These are phyloP conservation scores for Cystoisospora suis DNA, from an alignment of 169 alveolate genomes.

Conservation along the genomic window DNA sequence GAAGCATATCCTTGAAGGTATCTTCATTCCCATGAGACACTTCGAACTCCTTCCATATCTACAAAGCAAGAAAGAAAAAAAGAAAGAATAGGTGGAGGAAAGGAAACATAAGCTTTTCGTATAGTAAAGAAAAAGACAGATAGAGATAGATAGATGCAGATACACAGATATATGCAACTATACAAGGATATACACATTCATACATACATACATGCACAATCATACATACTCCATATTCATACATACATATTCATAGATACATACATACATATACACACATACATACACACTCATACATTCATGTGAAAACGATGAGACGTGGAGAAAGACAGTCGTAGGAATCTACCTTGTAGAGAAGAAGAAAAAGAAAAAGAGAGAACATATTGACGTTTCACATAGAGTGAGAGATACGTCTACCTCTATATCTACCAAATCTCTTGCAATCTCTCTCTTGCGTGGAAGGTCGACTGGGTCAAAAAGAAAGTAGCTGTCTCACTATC, in stretches of 20 bases:
- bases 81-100: neutral
- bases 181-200: neutral
- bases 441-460: no score
- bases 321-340: neutral
- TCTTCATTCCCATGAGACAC: conserved; percentile 92
- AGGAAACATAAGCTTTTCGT: neutral
- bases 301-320: neutral
- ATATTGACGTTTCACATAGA: no score
- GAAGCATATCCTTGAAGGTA: conserved; percentile 88
- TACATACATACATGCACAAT: neutral
- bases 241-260: neutral
- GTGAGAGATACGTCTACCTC: no score
- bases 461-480: no score
- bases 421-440: no score
- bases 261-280: neutral
- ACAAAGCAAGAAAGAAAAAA: neutral
- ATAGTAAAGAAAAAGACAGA: neutral
- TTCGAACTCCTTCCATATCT: conserved; percentile 92
- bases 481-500: no score
- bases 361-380: no score
- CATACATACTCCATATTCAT: no score
- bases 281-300: neutral
- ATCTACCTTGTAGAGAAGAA: no score
- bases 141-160: neutral
- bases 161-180: neutral